Conservation (phyloP, 2,329 filamentous ascomycete genomes). For the Cercospora sp. region DNA sequence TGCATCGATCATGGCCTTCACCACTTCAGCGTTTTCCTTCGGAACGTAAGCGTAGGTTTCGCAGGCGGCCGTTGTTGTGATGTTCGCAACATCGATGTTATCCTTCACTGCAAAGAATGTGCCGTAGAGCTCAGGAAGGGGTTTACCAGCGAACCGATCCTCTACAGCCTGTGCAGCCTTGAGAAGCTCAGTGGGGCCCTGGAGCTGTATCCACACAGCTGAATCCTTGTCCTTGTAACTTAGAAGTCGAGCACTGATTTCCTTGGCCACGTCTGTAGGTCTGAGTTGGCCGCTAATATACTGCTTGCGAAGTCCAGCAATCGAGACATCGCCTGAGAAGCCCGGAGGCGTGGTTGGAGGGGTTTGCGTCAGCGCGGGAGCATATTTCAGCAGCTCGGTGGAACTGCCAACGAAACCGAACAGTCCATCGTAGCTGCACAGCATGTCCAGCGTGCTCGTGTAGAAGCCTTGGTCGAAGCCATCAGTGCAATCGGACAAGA, state of each 20-base stretch:
- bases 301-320: constrained; percentile 46
- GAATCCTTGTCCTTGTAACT: constrained; percentile 51
- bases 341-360: constrained; percentile 42
- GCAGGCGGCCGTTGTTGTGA: constrained; percentile 55
- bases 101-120: constrained; percentile 60
- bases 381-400: constrained; percentile 43
- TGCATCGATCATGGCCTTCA: constrained; percentile 51
- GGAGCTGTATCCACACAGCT: constrained; percentile 54
- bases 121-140: constrained; percentile 55
- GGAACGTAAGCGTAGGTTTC: constrained; percentile 53
- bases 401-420: constrained; percentile 52
- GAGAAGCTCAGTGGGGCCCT: constrained; percentile 43
- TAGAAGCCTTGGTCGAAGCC: constrained; percentile 53
- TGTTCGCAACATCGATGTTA: constrained; percentile 54
- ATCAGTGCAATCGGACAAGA: constrained; percentile 51
- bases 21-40: constrained; percentile 51
- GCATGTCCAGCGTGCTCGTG: constrained; percentile 50
- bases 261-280: constrained; percentile 45
- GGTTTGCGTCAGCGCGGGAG: constrained; percentile 37
- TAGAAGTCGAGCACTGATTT: constrained; percentile 51
- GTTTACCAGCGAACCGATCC: constrained; percentile 43
- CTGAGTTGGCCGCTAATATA: constrained; percentile 50
- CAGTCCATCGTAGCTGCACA: constrained; percentile 54
- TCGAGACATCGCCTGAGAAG: constrained; percentile 47
- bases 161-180: constrained; percentile 45